Percentiles rank a stretch among this genome's conserved stretches.
Evolutionary conservation across 2,329 filamentous ascomycete species (phyloP).

Genomic region (Epichloe festucae): DNA sequence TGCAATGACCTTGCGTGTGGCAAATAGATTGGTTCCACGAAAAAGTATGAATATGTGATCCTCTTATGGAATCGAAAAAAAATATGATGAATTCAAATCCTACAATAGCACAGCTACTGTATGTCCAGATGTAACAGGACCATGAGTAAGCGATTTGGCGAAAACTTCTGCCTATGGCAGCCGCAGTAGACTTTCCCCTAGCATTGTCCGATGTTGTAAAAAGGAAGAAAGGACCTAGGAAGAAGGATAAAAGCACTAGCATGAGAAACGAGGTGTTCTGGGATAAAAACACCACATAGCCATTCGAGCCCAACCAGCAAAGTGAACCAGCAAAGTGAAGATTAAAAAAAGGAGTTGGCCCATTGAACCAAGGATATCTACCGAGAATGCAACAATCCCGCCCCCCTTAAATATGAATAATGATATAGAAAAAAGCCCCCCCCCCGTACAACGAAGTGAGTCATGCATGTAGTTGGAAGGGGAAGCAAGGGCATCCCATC

Average conservation of each 20-base stretch:
- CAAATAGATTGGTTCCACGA: no score
- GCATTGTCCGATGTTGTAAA: no score
- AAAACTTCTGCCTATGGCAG: neutral
- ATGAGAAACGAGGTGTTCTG: neutral
- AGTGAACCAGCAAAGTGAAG: neutral
- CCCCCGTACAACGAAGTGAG: neutral
- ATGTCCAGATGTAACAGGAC: neutral
- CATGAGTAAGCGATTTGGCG: neutral
- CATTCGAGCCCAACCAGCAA: neutral
- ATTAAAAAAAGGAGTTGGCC: neutral
- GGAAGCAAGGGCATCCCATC: neutral
- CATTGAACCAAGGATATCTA: neutral
- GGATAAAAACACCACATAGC: neutral
- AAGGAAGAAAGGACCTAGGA: no score
- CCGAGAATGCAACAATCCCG: neutral
- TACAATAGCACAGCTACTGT: neutral
- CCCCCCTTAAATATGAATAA: neutral
- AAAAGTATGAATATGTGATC: no score
- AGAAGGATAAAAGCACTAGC: no score
- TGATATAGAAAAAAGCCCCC: neutral
- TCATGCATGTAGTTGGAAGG: neutral
- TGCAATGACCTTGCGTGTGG: neutral
- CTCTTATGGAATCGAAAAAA: no score
- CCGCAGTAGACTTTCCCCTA: neutral
- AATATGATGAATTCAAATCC: neutral